Conservation (phyloP, 2,329 filamentous ascomycete genomes). For the Sclerotiophoma versabilis region DNA sequence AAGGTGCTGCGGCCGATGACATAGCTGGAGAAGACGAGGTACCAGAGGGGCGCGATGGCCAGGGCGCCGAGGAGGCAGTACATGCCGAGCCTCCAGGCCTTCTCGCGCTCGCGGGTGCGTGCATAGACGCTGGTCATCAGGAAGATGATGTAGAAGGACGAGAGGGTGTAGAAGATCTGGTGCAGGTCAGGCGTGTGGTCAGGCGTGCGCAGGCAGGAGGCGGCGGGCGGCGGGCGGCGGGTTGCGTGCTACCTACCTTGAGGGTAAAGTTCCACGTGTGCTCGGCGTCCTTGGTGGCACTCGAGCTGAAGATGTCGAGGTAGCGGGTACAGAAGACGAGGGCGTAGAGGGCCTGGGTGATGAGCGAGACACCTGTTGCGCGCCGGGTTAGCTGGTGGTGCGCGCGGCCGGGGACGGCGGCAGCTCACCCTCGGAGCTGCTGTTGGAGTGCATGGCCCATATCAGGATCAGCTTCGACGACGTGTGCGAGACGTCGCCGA, state of each 20-base stretch:
- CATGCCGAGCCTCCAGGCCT: slow-evolving; percentile 89
- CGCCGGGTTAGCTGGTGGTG: slow-evolving; percentile 7
- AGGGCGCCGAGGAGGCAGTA: slow-evolving; percentile 71
- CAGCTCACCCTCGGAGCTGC: slow-evolving; percentile 77
- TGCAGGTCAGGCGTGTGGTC: slow-evolving; percentile 1
- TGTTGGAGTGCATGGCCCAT: slow-evolving; percentile 86
- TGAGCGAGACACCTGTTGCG: slow-evolving; percentile 77
- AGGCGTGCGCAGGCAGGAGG: slow-evolving; percentile 9
- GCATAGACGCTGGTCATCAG: slow-evolving; percentile 88
- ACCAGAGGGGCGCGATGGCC: slow-evolving; percentile 73
- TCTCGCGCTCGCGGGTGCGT: slow-evolving; percentile 86
- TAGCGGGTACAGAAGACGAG: slow-evolving; percentile 88
- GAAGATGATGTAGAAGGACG: slow-evolving; percentile 84
- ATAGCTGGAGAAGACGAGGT: slow-evolving; percentile 68
- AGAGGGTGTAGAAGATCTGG: slow-evolving; percentile 79
- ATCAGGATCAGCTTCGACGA: slow-evolving; percentile 90
- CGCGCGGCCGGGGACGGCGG: background rate
- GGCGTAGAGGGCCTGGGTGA: slow-evolving; percentile 88
- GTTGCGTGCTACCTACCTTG: slow-evolving; percentile 63
- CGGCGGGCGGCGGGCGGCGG: background rate
- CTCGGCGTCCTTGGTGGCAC: slow-evolving; percentile 45
- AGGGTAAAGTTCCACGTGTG: slow-evolving; percentile 71
- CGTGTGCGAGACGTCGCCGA: slow-evolving; percentile 85
- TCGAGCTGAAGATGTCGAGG: slow-evolving; percentile 73
- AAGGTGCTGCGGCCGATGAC: slow-evolving; percentile 51